Base-by-base conservation (phyloP, 257 asterid genomes). In the Solanum chilense region DNA sequence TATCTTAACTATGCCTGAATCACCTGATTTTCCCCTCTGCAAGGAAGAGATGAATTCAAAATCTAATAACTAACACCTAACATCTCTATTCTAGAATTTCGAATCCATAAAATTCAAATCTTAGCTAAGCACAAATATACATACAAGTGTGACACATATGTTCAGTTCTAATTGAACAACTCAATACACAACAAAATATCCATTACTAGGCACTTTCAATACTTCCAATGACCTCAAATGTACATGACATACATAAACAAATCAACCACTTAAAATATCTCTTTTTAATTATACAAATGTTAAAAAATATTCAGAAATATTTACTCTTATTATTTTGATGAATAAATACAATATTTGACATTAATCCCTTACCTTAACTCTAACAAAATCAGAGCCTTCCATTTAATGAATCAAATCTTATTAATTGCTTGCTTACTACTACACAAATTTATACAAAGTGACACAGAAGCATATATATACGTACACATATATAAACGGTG, bases 1-100 rank as follows among this genome's bases (percentile, higher is more conserved):
- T 31, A 87, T 20, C 82, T 91, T 88, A 45, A 83, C 45, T 84
- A 87, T 25, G 5, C 85, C 89, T 12, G 78, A 60, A 86, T 90
- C 93, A 60, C 45, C 71, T 21, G 90, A 76, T 83, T 90, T 86
- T 13, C 78, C 87, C 35, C 92, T 90, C 89, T 90, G 78, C 89
- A 85, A 89, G 41, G 45, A 69, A 47, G 78, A 87, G 12, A 64
- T 3, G 11, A 66, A 66, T 66, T 66, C 74, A 27, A 5, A 66
- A 25, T 33, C 14, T 0, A 12, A 0, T 64, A n/a, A 6, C 16
- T 64, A 64, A 64, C 33, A 3, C 16, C 71, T 62, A 12, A n/a
- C 12, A 0, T 64, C 1, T 3, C 15, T 64, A n/a, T 64, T 9
- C 64, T 64, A 64, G 0, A 64, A 1, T n/a, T n/a, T 4, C 25